A percentile compares a stretch with the other conserved stretches of the same genome.
Evolutionary conservation across 2,329 filamentous ascomycete genomes (phyloP).

Genomic region (Hypoxylon sp.): DNA sequence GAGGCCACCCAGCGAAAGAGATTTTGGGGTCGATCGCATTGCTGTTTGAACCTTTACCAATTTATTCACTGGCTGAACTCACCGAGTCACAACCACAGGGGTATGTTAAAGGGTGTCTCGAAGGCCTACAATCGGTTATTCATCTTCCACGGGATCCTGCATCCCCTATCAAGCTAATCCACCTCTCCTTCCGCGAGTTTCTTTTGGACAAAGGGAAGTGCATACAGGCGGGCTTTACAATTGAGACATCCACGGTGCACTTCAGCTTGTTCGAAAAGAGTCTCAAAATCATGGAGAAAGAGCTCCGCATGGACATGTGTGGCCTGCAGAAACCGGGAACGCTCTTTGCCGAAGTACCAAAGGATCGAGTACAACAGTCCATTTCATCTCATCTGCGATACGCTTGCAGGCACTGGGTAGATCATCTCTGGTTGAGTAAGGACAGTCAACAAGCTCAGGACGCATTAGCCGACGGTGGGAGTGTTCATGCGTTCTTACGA

Average conservation of each 20-base stretch:
- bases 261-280: slow-evolving; percentile 4
- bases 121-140: slow-evolving; percentile 12
- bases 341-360: background rate
- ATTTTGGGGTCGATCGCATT: slow-evolving; percentile 4
- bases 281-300: slow-evolving; percentile 9
- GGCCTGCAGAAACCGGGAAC: slow-evolving; percentile 5
- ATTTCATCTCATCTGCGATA: slow-evolving; percentile 16
- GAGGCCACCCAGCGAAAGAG: background rate
- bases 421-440: slow-evolving; percentile 6
- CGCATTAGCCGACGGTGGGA: background rate
- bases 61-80: slow-evolving; percentile 1
- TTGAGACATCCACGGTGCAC: slow-evolving; percentile 4
- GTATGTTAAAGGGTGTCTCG: background rate
- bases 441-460: background rate
- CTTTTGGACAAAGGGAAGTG: slow-evolving; percentile 7
- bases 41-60: slow-evolving; percentile 6
- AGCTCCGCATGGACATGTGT: slow-evolving; percentile 17
- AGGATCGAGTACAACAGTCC: background rate
- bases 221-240: background rate
- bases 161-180: slow-evolving; percentile 1
- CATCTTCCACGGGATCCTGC: slow-evolving; percentile 3
- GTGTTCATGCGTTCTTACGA: slow-evolving; percentile 1
- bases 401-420: slow-evolving; percentile 18
- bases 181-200: slow-evolving; percentile 20
- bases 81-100: background rate